These are phyloP conservation scores for Xerocomellus intermedius DNA, from an alignment of 768 basidiomycete genomes.

Conservation along the genomic window DNA sequence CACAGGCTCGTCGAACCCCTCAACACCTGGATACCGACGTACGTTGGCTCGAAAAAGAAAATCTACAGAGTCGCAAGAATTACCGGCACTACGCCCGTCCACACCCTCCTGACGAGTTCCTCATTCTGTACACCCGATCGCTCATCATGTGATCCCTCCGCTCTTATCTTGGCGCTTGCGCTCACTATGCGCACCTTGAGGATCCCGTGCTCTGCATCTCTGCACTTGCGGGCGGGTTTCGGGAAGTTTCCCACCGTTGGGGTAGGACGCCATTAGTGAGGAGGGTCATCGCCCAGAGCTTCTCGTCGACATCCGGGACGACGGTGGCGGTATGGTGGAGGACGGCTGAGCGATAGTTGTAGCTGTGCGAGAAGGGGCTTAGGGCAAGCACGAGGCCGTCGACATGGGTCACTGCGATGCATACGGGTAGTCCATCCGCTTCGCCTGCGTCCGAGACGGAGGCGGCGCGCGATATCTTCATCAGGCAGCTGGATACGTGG, in stretches of 20 bases:
- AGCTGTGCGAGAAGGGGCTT: constrained; percentile 25
- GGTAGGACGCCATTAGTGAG: constrained; percentile 25
- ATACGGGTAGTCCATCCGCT: constrained; percentile 14
- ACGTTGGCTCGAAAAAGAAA: neutral
- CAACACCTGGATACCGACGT: constrained; percentile 14
- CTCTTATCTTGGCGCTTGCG: constrained; percentile 25
- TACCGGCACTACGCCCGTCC: constrained; percentile 28
- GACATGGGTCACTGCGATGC: constrained; percentile 25
- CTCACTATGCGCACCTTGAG: constrained; percentile 23
- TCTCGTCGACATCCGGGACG: constrained; percentile 20
- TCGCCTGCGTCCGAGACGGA: neutral
- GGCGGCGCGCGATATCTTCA: constrained; percentile 18
- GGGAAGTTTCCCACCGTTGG: constrained; percentile 19
- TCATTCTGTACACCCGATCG: constrained; percentile 15
- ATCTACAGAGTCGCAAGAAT: neutral
- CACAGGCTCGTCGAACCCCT: constrained; percentile 26
- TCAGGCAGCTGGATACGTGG: constrained; percentile 25
- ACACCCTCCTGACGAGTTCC: constrained; percentile 16
- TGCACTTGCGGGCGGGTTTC: constrained; percentile 20
- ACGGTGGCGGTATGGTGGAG: constrained; percentile 19
- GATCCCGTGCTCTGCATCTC: constrained; percentile 25
- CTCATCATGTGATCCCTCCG: constrained; percentile 24
- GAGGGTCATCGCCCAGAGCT: constrained; percentile 24
- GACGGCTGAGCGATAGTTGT: constrained; percentile 27
- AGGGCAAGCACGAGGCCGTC: constrained; percentile 25